phyloP scores from a whole-genome alignment of 2,329 filamentous ascomycete genomes.

The Chlorencoelia australis region DNA sequence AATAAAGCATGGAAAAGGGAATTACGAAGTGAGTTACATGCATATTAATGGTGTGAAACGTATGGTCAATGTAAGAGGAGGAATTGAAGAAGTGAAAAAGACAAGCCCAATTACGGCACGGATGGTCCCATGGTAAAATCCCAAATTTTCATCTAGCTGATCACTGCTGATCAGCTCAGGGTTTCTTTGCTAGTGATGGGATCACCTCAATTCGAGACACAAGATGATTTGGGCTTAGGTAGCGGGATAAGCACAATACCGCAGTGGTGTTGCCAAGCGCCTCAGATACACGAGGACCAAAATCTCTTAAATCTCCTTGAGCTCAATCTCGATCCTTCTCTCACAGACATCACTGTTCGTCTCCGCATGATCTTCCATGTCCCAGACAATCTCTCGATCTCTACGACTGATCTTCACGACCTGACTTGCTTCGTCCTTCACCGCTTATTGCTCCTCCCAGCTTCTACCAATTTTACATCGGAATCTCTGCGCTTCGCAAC shows the following conservation, averaged over 20 bases:
- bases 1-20: constrained; percentile 17
- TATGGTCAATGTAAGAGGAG: constrained; percentile 17
- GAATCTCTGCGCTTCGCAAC: constrained; percentile 39
- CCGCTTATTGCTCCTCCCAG: constrained; percentile 30
- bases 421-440: constrained; percentile 45
- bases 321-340: constrained; percentile 10
- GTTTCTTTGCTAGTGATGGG: constrained; percentile 47
- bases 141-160: too few species aligned
- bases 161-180: constrained; percentile 29
- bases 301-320: constrained; percentile 26
- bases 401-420: constrained; percentile 40
- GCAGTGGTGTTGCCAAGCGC: constrained; percentile 35
- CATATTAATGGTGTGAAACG: constrained; percentile 18
- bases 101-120: constrained; percentile 18
- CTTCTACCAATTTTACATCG: constrained; percentile 20
- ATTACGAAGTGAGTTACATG: constrained; percentile 12
- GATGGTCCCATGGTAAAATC: constrained; percentile 20
- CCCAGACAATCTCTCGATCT: constrained; percentile 16
- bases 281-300: constrained; percentile 2
- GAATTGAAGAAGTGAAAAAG: constrained; percentile 10
- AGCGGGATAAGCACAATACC: constrained; percentile 39
- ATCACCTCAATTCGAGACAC: constrained; percentile 40
- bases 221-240: constrained; percentile 39
- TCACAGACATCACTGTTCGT: constrained; percentile 11
- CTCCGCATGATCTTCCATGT: constrained; percentile 30